Conservation (phyloP, 331 rosid genomes). For the Dryas integrifolia region DNA sequence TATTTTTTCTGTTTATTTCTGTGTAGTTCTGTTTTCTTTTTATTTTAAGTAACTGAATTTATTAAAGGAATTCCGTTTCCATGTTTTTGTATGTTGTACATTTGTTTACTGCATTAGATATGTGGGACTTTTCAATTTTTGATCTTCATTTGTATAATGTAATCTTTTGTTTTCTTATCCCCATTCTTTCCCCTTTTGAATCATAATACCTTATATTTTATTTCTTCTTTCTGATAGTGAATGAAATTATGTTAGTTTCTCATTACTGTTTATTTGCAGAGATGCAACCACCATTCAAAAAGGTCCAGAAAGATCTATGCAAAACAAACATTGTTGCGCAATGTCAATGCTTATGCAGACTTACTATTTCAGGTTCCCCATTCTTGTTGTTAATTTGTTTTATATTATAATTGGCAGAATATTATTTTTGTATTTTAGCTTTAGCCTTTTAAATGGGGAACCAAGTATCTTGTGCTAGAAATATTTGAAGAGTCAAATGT, state of each 20-base stretch:
- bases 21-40: background rate
- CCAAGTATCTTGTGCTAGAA: background rate
- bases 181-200: background rate
- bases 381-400: conserved; percentile 6
- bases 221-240: background rate
- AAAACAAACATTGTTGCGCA: conserved; percentile 55
- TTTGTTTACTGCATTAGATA: conserved; percentile 6
- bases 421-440: background rate
- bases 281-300: conserved; percentile 43
- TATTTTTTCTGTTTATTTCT: background rate
- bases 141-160: background rate
- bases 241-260: conserved; percentile 1
- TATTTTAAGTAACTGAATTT: background rate
- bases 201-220: background rate
- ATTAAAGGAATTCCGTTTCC: background rate
- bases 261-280: conserved; percentile 40
- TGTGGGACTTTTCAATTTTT: background rate
- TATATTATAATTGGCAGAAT: background rate
- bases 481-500: background rate
- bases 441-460: background rate
- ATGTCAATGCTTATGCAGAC: conserved; percentile 61
- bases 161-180: background rate
- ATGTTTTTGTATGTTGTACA: background rate
- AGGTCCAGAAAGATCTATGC: conserved; percentile 41
- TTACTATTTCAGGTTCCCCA: conserved; percentile 65